Percentiles rank a stretch among this genome's conserved stretches.
These are phyloP conservation scores for Flaveria linearis DNA, from an alignment of 129 eudicot species.

Conservation along the genomic window DNA sequence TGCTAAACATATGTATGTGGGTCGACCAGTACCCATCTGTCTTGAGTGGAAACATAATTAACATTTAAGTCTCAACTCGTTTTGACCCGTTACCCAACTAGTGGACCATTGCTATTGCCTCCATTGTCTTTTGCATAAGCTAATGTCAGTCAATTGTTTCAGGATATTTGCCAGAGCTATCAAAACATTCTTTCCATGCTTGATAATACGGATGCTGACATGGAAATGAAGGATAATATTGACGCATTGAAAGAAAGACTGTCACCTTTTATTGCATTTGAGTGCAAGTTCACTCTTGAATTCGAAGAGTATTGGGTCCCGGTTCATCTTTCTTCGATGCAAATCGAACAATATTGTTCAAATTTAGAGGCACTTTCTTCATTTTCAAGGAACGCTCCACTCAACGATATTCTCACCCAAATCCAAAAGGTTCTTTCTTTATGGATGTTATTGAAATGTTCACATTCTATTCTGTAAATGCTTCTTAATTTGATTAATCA, in stretches of 20 bases:
- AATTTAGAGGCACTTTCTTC: constrained; percentile 48
- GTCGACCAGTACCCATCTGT: not conserved
- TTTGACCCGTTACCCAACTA: not conserved
- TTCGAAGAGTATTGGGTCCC: constrained; percentile 77
- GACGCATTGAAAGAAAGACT: constrained; percentile 30
- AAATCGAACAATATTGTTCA: constrained; percentile 61
- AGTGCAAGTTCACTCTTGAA: constrained; percentile 30
- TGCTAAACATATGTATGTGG: not conserved
- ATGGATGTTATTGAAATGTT: not conserved
- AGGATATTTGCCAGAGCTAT: constrained; percentile 39
- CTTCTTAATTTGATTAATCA: not conserved
- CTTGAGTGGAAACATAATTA: not conserved
- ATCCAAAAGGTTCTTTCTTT: constrained; percentile 9
- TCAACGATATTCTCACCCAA: constrained; percentile 51
- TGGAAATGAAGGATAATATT: constrained; percentile 16
- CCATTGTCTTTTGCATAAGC: constrained; percentile 1
- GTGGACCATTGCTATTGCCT: not conserved
- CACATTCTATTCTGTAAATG: not conserved
- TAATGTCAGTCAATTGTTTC: constrained; percentile 13
- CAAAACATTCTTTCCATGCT: constrained; percentile 36
- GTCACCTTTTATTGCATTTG: constrained; percentile 41
- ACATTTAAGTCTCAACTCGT: not conserved
- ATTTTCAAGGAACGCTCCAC: constrained; percentile 29
- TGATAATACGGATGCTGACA: constrained; percentile 24
- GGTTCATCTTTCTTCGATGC: constrained; percentile 57